Percentiles rank a stretch among this genome's conserved stretches.
These are phyloP conservation scores for Didymella pomorum DNA, from an alignment of 2,329 filamentous ascomycete species.

Conservation along the genomic window DNA sequence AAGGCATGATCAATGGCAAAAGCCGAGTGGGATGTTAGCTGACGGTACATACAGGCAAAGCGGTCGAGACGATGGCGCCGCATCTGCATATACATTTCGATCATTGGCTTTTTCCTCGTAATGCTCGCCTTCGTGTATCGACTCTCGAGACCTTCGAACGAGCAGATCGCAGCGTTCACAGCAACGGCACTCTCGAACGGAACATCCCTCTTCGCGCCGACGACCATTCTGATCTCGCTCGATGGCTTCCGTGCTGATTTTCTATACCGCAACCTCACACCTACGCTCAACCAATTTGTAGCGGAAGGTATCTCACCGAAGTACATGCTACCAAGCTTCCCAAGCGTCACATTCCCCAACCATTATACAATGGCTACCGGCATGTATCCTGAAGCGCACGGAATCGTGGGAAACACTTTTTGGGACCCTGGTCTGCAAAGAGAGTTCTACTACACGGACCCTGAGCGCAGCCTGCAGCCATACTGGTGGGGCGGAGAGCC, in stretches of 20 bases:
- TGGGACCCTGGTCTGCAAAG: slow-evolving; percentile 81
- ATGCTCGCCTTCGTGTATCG: slow-evolving; percentile 65
- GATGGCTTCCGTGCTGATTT: slow-evolving; percentile 98
- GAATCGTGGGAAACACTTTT: slow-evolving; percentile 92
- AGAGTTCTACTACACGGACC: slow-evolving; percentile 89
- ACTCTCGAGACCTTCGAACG: slow-evolving; percentile 53
- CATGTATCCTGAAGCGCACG: slow-evolving; percentile 90
- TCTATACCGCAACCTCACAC: slow-evolving; percentile 81
- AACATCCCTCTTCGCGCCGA: slow-evolving; percentile 86
- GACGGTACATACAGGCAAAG: slow-evolving; percentile 29
- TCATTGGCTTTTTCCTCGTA: slow-evolving; percentile 62
- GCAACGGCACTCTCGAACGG: slow-evolving; percentile 71
- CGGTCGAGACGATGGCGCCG: slow-evolving; percentile 52
- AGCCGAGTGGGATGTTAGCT: slow-evolving; percentile 49
- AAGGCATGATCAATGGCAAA: slow-evolving; percentile 31
- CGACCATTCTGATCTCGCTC: slow-evolving; percentile 90
- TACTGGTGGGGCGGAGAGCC: slow-evolving; percentile 98
- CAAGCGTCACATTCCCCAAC: slow-evolving; percentile 93
- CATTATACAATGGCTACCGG: slow-evolving; percentile 95
- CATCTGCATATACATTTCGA: slow-evolving; percentile 52
- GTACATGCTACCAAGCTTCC: slow-evolving; percentile 95
- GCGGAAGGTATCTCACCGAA: slow-evolving; percentile 84
- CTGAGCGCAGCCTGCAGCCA: slow-evolving; percentile 75
- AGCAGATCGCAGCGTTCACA: slow-evolving; percentile 30
- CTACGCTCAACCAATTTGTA: slow-evolving; percentile 79